Evolutionary conservation across 2,329 filamentous ascomycete species (phyloP).

Genomic region (Talaromyces sp.): DNA sequence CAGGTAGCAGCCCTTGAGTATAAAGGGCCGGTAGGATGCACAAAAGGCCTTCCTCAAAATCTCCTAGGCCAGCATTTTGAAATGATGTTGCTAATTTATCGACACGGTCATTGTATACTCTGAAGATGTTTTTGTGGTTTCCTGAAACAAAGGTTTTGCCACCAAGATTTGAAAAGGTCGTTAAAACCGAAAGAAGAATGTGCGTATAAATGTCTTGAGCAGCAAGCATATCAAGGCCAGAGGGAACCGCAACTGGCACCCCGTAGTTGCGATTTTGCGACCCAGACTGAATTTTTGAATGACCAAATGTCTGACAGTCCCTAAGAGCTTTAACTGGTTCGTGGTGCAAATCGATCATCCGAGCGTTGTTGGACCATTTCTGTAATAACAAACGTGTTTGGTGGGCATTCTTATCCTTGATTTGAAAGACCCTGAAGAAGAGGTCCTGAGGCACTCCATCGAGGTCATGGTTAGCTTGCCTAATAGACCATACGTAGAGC

Average conservation of each 20-base stretch:
- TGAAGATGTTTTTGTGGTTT: neutral
- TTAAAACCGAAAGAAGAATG: constrained; percentile 1
- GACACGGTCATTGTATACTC: constrained; percentile 1
- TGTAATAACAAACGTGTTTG: neutral
- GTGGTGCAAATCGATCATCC: neutral
- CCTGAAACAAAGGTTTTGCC: neutral
- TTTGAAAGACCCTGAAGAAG: neutral
- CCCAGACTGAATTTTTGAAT: neutral
- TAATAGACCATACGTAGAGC: neutral
- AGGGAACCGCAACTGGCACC: neutral
- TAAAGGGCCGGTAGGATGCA: neutral
- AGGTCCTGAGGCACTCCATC: neutral
- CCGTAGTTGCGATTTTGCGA: neutral
- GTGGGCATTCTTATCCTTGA: constrained; percentile 1
- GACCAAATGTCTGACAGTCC: constrained; percentile 6
- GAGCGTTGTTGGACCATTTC: neutral
- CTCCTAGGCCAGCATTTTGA: neutral
- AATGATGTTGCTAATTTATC: neutral
- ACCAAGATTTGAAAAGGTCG: neutral
- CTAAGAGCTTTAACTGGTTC: neutral
- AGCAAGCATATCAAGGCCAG: constrained; percentile 2
- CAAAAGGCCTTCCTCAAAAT: neutral
- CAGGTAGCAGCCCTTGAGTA: neutral
- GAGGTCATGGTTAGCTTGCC: neutral
- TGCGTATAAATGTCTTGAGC: constrained; percentile 9